Evolutionary conservation across 2,329 filamentous ascomycete species (phyloP).

Genomic region (Exophiala aquamarina): DNA sequence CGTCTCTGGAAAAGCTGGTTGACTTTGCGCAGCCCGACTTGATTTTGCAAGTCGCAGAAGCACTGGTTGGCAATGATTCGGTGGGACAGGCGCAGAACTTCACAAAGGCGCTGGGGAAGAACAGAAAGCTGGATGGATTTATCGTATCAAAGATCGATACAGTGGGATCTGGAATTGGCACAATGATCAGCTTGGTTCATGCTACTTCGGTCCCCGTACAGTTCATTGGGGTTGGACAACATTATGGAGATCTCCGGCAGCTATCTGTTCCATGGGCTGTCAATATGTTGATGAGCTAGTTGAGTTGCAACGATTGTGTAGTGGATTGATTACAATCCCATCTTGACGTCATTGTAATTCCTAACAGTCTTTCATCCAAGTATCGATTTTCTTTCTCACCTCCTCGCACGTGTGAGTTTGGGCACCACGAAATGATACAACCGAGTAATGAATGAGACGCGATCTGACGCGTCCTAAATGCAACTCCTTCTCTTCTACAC

Average conservation of each 20-base stretch:
- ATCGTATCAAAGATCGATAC: conserved; percentile 99
- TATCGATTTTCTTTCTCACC: too few species aligned
- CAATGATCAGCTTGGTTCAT: conserved; percentile 94
- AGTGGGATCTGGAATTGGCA: conserved; percentile 98
- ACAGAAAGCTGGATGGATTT: conserved; percentile 84
- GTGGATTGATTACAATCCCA: not conserved
- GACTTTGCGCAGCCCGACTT: conserved; percentile 96
- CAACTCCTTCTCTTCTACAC: too few species aligned
- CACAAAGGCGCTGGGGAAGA: conserved; percentile 83
- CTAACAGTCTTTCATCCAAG: too few species aligned
- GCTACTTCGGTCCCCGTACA: conserved; percentile 94
- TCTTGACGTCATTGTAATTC: too few species aligned
- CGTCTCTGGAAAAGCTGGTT: conserved; percentile 92
- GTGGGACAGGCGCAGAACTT: conserved; percentile 97
- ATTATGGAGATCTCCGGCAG: conserved; percentile 65
- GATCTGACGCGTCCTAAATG: too few species aligned
- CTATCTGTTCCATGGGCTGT: conserved; percentile 66
- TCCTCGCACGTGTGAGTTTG: too few species aligned
- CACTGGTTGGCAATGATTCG: conserved; percentile 90
- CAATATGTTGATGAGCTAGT: conserved; percentile 39
- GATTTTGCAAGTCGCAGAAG: conserved; percentile 95
- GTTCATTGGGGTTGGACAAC: conserved; percentile 76
- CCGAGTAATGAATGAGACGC: too few species aligned
- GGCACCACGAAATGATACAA: too few species aligned
- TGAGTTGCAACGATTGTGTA: not conserved